A percentile compares a stretch with the other conserved stretches of the same genome.
phyloP scores from a whole-genome alignment of 495 filamentous ascomycete species.

The Talaromyces borbonicus region DNA sequence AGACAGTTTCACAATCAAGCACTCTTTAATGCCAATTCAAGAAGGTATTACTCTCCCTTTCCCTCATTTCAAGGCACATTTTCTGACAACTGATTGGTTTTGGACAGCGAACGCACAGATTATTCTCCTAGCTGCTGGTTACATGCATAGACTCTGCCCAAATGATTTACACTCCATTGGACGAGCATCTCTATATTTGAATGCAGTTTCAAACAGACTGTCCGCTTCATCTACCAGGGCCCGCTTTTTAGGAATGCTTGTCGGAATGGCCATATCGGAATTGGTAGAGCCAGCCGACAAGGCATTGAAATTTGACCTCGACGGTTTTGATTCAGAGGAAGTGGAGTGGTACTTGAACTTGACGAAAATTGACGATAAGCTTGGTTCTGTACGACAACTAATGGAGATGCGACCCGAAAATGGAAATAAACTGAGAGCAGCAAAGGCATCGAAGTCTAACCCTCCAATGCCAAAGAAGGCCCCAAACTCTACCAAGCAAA shows the following conservation, averaged over 20 bases:
- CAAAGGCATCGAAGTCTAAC: not conserved
- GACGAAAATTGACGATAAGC: slow-evolving; percentile 47
- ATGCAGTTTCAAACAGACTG: slow-evolving; percentile 78
- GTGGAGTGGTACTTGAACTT: slow-evolving; percentile 69
- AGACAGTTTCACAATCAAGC: slow-evolving; percentile 78
- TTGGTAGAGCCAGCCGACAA: slow-evolving; percentile 69
- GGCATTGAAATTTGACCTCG: slow-evolving; percentile 71
- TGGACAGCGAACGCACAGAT: slow-evolving; percentile 64
- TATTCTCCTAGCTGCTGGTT: slow-evolving; percentile 68
- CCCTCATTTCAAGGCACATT: too few species aligned
- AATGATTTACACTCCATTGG: slow-evolving; percentile 52
- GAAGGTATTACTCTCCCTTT: slow-evolving; percentile 49
- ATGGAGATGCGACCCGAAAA: slow-evolving; percentile 9
- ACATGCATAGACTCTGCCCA: slow-evolving; percentile 52
- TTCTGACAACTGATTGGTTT: slow-evolving; percentile 25
- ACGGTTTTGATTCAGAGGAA: slow-evolving; percentile 64
- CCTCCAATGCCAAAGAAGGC: not conserved
- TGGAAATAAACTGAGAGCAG: not conserved
- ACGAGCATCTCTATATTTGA: slow-evolving; percentile 62
- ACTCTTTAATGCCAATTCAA: slow-evolving; percentile 72
- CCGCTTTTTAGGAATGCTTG: slow-evolving; percentile 81
- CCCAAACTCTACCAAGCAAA: not conserved
- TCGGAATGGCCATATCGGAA: slow-evolving; percentile 71
- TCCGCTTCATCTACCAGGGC: slow-evolving; percentile 61
- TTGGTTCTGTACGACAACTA: slow-evolving; percentile 50